A percentile compares a stretch with the other conserved stretches of the same genome.
Evolutionary conservation across 73 alveolate genomes (phyloP).

Genomic region (Blepharisma japonicum): DNA sequence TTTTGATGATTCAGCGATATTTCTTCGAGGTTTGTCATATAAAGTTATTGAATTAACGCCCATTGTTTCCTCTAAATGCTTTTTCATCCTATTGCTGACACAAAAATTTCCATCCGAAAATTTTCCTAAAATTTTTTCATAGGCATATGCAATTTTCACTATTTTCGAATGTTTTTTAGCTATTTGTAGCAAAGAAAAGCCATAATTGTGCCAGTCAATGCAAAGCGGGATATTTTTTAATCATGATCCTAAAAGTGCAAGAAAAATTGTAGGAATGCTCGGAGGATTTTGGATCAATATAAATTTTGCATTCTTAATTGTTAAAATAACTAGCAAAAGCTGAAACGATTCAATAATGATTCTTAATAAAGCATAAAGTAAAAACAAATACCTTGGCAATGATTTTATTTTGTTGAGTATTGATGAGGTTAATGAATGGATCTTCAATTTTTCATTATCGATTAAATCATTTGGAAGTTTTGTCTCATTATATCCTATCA

Average conservation of each 20-base stretch:
- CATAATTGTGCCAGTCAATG: conserved; percentile 99
- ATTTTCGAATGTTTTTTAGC: conserved; percentile 60
- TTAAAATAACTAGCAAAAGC: conserved; percentile 58
- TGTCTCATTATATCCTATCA: conserved; percentile 41
- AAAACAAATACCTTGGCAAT: conserved; percentile 54
- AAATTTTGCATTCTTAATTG: conserved; percentile 64
- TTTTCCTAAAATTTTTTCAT: conserved; percentile 83
- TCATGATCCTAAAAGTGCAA: conserved; percentile 56
- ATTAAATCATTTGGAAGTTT: conserved; percentile 28
- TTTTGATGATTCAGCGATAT: conserved; percentile 34
- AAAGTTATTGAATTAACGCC: not conserved
- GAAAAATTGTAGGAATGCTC: conserved; percentile 82
- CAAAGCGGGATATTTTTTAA: conserved; percentile 60
- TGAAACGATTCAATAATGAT: conserved; percentile 68
- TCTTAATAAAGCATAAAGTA: conserved; percentile 68
- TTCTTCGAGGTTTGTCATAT: conserved; percentile 54
- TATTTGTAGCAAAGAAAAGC: conserved; percentile 85
- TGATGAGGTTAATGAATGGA: conserved; percentile 28
- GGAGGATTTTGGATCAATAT: conserved; percentile 95
- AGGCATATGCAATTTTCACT: conserved; percentile 72
- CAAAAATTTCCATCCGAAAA: conserved; percentile 84
- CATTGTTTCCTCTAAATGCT: conserved; percentile 37
- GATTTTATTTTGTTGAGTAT: conserved; percentile 40
- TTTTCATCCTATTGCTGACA: conserved; percentile 74
- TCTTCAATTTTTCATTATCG: conserved; percentile 37